Evolutionary conservation across 1,284 basidiomycete genomes (phyloP).

Genomic region (Ganoderma lingzhi): DNA sequence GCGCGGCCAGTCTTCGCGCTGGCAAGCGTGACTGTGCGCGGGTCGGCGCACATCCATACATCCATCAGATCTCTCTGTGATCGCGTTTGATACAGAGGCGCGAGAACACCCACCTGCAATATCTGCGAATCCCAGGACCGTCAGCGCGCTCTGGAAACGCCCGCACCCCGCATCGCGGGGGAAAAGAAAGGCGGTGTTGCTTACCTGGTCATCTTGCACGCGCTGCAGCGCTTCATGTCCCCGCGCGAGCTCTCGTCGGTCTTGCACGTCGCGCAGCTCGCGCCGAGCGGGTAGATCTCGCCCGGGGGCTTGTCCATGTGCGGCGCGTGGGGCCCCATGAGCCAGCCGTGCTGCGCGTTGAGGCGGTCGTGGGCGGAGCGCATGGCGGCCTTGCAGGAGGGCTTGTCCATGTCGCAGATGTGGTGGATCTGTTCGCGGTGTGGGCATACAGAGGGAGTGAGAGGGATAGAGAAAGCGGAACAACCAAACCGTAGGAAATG

Average conservation of each 20-base stretch:
- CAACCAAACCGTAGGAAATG: neutral
- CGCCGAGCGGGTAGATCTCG: slow-evolving; percentile 22
- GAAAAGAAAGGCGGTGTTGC: neutral
- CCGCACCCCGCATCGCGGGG: neutral
- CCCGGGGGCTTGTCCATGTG: slow-evolving; percentile 15
- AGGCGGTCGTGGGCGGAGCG: slow-evolving; percentile 16
- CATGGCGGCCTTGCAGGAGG: slow-evolving; percentile 14
- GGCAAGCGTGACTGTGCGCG: slow-evolving; percentile 21
- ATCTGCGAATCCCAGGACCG: slow-evolving; percentile 8
- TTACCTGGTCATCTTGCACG: slow-evolving; percentile 26
- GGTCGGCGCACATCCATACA: neutral
- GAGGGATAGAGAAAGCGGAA: neutral
- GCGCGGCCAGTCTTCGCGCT: slow-evolving; percentile 31
- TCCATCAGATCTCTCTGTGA: neutral
- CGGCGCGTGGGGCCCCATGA: slow-evolving; percentile 20
- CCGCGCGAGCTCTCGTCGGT: slow-evolving; percentile 15
- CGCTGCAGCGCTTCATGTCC: slow-evolving; percentile 19
- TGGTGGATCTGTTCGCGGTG: slow-evolving; percentile 18
- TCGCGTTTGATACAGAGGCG: neutral
- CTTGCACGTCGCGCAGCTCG: slow-evolving; percentile 24
- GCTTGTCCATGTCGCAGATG: slow-evolving; percentile 24
- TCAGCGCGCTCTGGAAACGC: neutral
- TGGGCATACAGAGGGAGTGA: neutral
- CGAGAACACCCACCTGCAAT: slow-evolving; percentile 18
- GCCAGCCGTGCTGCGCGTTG: slow-evolving; percentile 17